Base-by-base conservation (phyloP, 139 green algal genomes). In the Coccomyxa sp. region DNA sequence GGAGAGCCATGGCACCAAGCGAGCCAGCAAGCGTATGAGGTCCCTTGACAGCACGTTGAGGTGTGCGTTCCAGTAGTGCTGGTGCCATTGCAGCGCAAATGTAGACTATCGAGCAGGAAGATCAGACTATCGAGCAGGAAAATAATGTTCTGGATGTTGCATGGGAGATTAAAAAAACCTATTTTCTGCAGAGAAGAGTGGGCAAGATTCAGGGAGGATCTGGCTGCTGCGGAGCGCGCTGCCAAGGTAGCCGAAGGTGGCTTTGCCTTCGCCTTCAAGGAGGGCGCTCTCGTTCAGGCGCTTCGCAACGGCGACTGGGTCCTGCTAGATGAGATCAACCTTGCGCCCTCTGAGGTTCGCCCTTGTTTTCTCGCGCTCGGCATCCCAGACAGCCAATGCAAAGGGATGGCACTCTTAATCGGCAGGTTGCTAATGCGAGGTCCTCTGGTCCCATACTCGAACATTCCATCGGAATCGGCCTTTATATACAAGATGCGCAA, bases 251-350 rank as follows among this genome's bases (percentile, higher is more conserved):
- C 93, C 0, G 90, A 95, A 76, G 88, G 93, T 77, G 90, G 88
- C 31, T 96, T 98, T 87, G 93, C 96, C 4, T 99, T 99, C 88
- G 88, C 92, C 0, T 99, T 99, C 88, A 86, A 98, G 31, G 97
- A 99, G 87, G 97, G 97, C 14, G 91, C 89, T 63, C 89, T 99
- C 16, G 88, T 98, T 67, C 87, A 92, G 63, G 97, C 97, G 0
- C 82, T 99, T 74, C 88, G 90, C 0, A 83, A 98, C 76, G 97
- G 97, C 13, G 94, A 92, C 84, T 99, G 97, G 97, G 88, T 99
- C 82, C 93, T 99, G 58, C 90, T 99, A 79, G 97, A 99, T 86
- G 97, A 99, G 84, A 93, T 96, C 81, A 98, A 98, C 88, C 90
- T 98, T 67, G 95, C 94, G 21, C 95, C 95, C 0, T 86, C 94